Evolutionary conservation across 192 early-diverging fungal species (phyloP).

Genomic region (Gaertneriomyces sp.): DNA sequence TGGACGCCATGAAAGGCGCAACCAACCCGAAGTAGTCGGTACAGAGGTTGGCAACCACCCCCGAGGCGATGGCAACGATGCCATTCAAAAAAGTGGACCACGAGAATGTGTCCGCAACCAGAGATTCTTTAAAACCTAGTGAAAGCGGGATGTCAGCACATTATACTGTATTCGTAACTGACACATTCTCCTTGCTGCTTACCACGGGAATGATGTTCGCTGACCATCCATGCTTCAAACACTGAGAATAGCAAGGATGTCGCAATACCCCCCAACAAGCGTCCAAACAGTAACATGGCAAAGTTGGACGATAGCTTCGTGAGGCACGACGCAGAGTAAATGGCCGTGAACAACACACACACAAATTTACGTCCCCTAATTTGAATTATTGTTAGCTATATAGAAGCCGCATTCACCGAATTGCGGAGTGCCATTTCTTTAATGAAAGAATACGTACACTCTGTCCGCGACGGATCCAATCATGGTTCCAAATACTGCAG

Average conservation of each 20-base stretch:
- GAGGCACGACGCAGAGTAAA: slow-evolving; percentile 42
- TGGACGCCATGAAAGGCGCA: slow-evolving; percentile 62
- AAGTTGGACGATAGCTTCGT: slow-evolving; percentile 34
- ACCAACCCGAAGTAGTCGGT: slow-evolving; percentile 53
- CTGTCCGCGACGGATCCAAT: slow-evolving; percentile 68
- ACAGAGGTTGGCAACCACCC: slow-evolving; percentile 58
- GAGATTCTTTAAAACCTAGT: slow-evolving; percentile 48
- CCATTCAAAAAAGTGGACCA: slow-evolving; percentile 66
- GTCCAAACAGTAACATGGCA: slow-evolving; percentile 39
- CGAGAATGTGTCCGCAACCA: slow-evolving; percentile 62
- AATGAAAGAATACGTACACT: slow-evolving; percentile 40
- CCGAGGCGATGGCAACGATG: slow-evolving; percentile 59
- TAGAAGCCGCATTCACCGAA: too few species aligned
- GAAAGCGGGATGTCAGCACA: not conserved
- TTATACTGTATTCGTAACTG: not conserved
- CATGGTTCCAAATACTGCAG: slow-evolving; percentile 67
- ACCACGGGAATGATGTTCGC: slow-evolving; percentile 34
- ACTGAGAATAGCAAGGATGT: slow-evolving; percentile 48
- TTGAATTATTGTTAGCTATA: not conserved
- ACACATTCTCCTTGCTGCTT: not conserved
- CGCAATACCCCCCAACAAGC: slow-evolving; percentile 43
- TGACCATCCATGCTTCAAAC: slow-evolving; percentile 54
- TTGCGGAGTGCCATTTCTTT: not conserved
- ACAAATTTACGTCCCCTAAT: slow-evolving; percentile 37
- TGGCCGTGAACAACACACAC: slow-evolving; percentile 37